These are phyloP conservation scores for Mychonastes homosphaera DNA, from an alignment of 139 green algal genomes.

Conservation along the genomic window DNA sequence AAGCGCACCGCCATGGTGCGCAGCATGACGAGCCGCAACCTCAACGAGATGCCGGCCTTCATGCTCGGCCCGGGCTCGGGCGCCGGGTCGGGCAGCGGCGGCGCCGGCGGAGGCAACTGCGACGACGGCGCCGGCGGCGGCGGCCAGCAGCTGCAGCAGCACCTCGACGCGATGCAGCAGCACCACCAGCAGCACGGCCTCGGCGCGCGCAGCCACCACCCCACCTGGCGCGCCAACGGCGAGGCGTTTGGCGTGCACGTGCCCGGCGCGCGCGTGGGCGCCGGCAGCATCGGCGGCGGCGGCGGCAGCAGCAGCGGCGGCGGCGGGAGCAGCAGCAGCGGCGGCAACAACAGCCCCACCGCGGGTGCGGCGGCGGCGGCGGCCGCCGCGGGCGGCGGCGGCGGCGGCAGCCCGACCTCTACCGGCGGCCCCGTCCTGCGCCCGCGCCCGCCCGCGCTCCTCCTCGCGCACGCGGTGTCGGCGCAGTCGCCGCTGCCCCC, in stretches of 20 bases:
- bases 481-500: too few relatives aligned
- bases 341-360: too few relatives aligned
- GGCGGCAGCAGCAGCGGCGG: too few relatives aligned
- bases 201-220: neutral
- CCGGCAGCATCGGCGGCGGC: neutral
- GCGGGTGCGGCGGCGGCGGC: too few relatives aligned
- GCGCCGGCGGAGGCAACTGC: neutral
- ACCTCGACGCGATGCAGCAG: neutral
- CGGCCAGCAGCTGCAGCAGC: neutral
- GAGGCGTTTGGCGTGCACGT: conserved; percentile 12
- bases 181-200: neutral
- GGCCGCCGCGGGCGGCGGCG: too few relatives aligned
- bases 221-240: conserved; percentile 20
- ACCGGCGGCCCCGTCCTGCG: too few relatives aligned
- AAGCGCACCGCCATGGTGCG: conserved; percentile 17
- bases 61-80: neutral
- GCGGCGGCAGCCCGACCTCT: too few relatives aligned
- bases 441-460: too few relatives aligned
- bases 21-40: conserved; percentile 6
- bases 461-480: too few relatives aligned
- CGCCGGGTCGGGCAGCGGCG: neutral
- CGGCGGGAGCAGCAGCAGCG: too few relatives aligned
- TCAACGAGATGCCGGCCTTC: too few relatives aligned
- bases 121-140: neutral
- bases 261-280: neutral